Evolutionary conservation across 2,329 filamentous ascomycete species (phyloP), one percentile per base, ranked within the genome.

Genomic region (Sporothrix inflata): DNA sequence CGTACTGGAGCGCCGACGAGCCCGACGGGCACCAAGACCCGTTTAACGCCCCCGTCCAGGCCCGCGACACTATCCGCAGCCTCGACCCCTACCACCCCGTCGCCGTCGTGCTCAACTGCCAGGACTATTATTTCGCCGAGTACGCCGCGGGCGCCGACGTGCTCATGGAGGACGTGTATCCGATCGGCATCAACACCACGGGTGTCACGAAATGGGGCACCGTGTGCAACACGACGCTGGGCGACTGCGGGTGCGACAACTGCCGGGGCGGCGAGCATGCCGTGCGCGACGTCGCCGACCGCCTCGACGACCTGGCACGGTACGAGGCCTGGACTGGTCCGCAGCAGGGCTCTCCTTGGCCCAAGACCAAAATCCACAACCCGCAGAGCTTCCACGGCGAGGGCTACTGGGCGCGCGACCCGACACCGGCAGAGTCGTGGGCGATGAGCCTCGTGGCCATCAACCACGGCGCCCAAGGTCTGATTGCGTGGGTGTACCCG

Each of bases 201-300:
- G 85, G 82, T 2, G 88, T 81, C 75, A 87, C 84, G 9, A 84
- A 84, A 55, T 90, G 87, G 83, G 82, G 83, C 72, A 90, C 88
- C 0, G 78, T 79, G 0, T 89, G 86, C 77, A 90, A 90, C 78
- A 73, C 79, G 3, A 90, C 88, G 0, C 86, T 89, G 69, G 88
- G 88, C 74, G 86, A 87, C 79, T 90, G 88, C 79, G 89, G 88
- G 9, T 91, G 89, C 78, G 89, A 91, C 77, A 85, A 87, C 78
- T 91, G 89, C 78, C 75, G 78, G 2, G 87, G 86, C 69, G 78
- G 77, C n/a, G 80, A 87, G 14, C 80, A 83, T 65, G 78, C 77
- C 11, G 81, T 89, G 21, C 80, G 82, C 24, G 88, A 91, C 76
- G 85, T 90, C 0, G 49, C 81, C 1, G 63, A 73, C 14, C 80